Conservation (phyloP, 768 basidiomycete genomes). For the Rhizopogon vinicolor region DNA sequence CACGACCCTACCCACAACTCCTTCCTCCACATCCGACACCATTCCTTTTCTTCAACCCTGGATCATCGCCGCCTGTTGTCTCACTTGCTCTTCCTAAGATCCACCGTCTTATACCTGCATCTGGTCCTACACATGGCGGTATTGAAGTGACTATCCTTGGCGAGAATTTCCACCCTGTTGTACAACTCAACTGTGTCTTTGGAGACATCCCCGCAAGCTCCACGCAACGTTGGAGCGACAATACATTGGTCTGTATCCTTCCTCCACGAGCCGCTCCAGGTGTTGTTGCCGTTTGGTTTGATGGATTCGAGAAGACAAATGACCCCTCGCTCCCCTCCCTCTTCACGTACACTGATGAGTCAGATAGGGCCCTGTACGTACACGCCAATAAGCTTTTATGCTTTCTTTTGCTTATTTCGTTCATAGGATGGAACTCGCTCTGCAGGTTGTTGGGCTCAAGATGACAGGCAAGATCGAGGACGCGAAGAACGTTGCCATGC, state of each 20-base stretch:
- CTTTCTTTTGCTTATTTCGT: slow-evolving; percentile 9
- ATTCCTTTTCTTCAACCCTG: slow-evolving; percentile 58
- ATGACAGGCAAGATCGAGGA: slow-evolving; percentile 96
- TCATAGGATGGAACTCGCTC: slow-evolving; percentile 86
- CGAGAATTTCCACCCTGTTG: slow-evolving; percentile 76
- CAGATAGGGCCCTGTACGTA: slow-evolving; percentile 82
- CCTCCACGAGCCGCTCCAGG: slow-evolving; percentile 82
- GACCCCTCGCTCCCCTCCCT: slow-evolving; percentile 52
- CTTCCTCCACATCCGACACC: slow-evolving; percentile 42
- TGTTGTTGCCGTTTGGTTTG: slow-evolving; percentile 86
- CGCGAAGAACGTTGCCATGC: slow-evolving; percentile 88
- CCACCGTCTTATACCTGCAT: slow-evolving; percentile 78
- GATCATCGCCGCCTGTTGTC: slow-evolving; percentile 40
- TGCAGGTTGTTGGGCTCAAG: slow-evolving; percentile 93
- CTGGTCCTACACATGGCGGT: slow-evolving; percentile 86
- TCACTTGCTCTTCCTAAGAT: slow-evolving; percentile 65
- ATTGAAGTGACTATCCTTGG: slow-evolving; percentile 94
- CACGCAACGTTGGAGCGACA: slow-evolving; percentile 89
- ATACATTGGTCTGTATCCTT: slow-evolving; percentile 86
- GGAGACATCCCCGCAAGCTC: slow-evolving; percentile 78
- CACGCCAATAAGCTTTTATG: slow-evolving; percentile 4
- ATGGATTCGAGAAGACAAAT: slow-evolving; percentile 62
- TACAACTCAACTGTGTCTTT: slow-evolving; percentile 77
- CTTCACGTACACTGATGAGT: slow-evolving; percentile 90
- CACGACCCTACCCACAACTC: slow-evolving; percentile 13